Conservation (phyloP, 129 eudicot species). For the Centrapalus pauciflorus region DNA sequence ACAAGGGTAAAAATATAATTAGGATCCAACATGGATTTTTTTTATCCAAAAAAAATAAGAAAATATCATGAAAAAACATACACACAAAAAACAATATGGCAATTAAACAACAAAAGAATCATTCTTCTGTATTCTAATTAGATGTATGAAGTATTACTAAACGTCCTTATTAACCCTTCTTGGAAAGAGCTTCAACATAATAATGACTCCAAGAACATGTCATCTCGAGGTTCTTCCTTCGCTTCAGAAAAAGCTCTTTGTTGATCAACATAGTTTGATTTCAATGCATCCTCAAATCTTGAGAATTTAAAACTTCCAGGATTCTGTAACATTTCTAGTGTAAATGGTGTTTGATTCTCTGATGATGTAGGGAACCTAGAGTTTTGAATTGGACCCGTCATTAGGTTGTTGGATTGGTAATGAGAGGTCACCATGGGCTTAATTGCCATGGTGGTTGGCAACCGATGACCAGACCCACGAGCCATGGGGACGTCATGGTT, state of each 20-base stretch:
- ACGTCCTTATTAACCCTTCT: slow-evolving; percentile 9
- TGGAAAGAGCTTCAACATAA: slow-evolving; percentile 28
- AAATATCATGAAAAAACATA: slow-evolving; percentile 11
- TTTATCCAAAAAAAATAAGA: slow-evolving; percentile 8
- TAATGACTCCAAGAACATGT: slow-evolving; percentile 55
- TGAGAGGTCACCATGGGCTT: slow-evolving; percentile 49
- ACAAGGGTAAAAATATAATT: slow-evolving; percentile 18
- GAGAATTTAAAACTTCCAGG: slow-evolving; percentile 39
- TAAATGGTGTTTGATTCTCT: slow-evolving; percentile 44
- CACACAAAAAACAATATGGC: slow-evolving; percentile 25
- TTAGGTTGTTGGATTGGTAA: slow-evolving; percentile 30
- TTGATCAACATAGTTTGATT: slow-evolving; percentile 34
- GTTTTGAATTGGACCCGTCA: slow-evolving; percentile 17
- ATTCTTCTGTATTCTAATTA: slow-evolving; percentile 17
- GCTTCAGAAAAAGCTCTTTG: slow-evolving; percentile 39
- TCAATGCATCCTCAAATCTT: slow-evolving; percentile 45
- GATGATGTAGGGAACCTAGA: slow-evolving; percentile 25
- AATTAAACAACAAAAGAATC: slow-evolving; percentile 38
- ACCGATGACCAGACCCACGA: slow-evolving; percentile 69
- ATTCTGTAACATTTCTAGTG: slow-evolving; percentile 51
- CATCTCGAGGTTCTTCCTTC: slow-evolving; percentile 75
- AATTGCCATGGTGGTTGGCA: slow-evolving; percentile 33
- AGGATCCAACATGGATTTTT: slow-evolving; percentile 17
- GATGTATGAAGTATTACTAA: slow-evolving; percentile 10
- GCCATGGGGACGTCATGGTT: slow-evolving; percentile 90